Evolutionary conservation across 139 green algal genomes (phyloP).

Genomic region (Chlamydomonas schloesseri): DNA sequence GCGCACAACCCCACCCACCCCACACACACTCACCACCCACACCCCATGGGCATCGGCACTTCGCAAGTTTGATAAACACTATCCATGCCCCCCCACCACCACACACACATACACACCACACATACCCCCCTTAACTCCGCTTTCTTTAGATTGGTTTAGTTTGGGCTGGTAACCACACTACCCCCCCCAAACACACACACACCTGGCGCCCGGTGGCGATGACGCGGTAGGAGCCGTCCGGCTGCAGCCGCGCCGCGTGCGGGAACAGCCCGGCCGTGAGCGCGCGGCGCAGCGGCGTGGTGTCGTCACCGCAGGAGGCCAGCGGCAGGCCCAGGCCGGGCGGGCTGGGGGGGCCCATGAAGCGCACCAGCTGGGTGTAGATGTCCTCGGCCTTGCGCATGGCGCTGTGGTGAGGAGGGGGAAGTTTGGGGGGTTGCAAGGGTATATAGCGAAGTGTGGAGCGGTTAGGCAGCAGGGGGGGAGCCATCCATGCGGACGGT

Average conservation of each 20-base stretch:
- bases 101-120: no score
- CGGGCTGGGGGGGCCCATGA: slow-evolving; percentile 50
- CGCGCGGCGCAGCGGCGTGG: slow-evolving; percentile 63
- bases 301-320: slow-evolving; percentile 67
- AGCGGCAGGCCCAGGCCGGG: slow-evolving; percentile 62
- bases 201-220: slow-evolving; percentile 74
- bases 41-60: no score
- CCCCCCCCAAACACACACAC: not conserved
- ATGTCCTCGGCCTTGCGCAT: slow-evolving; percentile 85
- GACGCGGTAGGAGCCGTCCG: slow-evolving; percentile 82
- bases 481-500: no score
- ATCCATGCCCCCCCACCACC: no score
- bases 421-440: not conserved
- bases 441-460: no score
- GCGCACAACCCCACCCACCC: no score
- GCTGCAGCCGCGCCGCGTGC: slow-evolving; percentile 78
- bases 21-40: no score
- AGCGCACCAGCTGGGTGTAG: slow-evolving; percentile 74
- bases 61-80: no score
- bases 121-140: no score
- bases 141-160: no score
- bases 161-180: not conserved
- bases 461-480: no score
- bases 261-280: slow-evolving; percentile 85
- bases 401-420: slow-evolving; percentile 46